Base-by-base conservation (phyloP, 129 eudicot species). In the Lactuca sativa region DNA sequence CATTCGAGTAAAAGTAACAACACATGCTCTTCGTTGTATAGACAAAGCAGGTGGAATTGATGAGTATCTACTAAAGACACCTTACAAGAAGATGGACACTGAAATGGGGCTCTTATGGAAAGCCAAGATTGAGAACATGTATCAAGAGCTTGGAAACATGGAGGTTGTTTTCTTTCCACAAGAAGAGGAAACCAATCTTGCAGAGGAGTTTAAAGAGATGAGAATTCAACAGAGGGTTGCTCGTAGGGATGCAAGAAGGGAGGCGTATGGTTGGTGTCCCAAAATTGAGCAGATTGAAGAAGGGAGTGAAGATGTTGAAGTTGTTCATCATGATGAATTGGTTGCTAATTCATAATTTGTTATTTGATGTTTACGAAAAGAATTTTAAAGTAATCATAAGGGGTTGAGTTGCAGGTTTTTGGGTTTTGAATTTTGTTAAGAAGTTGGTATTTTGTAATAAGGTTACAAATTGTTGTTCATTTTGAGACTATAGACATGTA, bases 31-130 rank as follows among this genome's bases (percentile, higher is more conserved):
- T 37, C 88, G 96, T 17, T 93, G 98, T 70, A 89, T 93, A 59
- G 98, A 93, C 85, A 90, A 90, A 82, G 99, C 96, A 53, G 99
- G 99, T n/a, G 99, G 99, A 18, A 80, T 95, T 14, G 99, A 90
- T 63, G 99, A 95, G 81, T 95, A 95, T 69, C 61, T 95, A 37
- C 83, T 90, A 18, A 95, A 95, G 72, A 95, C 99, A 48, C 99
- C 97, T 0, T 90, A 95, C 86, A 84, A 85, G 34, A 90, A 90
- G 75, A 95, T 95, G 99, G 97, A 90, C 80, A 87, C 97, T 0
- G 99, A 95, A 36, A 77, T 90, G 82, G 97, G 99, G 34, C 85
- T 95, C 59, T 71, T 79, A 56, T 95, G 99, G 99, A 95, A 95
- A 82, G 62, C 93, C 37, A 95, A 95, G 59, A 87, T 95, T 9